Evolutionary conservation across 2,329 filamentous ascomycete genomes (phyloP), one percentile per base, ranked within the genome.

Genomic region (Pseudocercospora ulei): DNA sequence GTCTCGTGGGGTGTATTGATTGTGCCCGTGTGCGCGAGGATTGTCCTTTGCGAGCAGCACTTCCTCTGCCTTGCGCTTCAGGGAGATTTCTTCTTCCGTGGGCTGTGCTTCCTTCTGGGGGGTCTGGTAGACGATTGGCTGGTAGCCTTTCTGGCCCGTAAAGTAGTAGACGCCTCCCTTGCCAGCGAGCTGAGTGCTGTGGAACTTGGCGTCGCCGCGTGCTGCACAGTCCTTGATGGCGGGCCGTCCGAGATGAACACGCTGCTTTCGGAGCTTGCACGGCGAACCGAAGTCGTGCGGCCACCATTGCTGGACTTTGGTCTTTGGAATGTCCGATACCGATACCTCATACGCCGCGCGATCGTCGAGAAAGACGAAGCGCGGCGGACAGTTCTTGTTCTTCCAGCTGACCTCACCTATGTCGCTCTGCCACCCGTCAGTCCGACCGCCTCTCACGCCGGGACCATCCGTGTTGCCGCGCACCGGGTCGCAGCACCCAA

Each of bases 281-380:
- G 50, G 40, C 3, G 48, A 43, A 12, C 53, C 52, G 46, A 65
- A 66, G 49, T 66, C 64, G 28, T 57, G 57, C 0, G 57, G 50
- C 64, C 63, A 66, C 39, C 48, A 59, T 9, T 46, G 34, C 1
- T 38, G 52, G 35, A 60, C 58, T 11, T 47, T 44, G 16, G 42
- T 33, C 7, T 44, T 41, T 9, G 50, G 47, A 7, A 52, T 51
- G 14, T 58, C 50, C 14, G 60, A 60, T 4, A 36, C 29, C 11
- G 52, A 48, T 5, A 66, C 54, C 2, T 56, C 54, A 36, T 57
- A 57, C 13, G 54, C 59, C 2, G 62, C 58, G 9, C 47, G 44
- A 33, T 67, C 64, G 41, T 67, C 63, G 1, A 66, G 57, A 23
- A 61, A 57, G n/a, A 62, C 57, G 29, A 59, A 59, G 11, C 50